Evolutionary conservation across 768 basidiomycete species (phyloP), one percentile per base, ranked within the genome.

Genomic region (Tylopilus sp.): DNA sequence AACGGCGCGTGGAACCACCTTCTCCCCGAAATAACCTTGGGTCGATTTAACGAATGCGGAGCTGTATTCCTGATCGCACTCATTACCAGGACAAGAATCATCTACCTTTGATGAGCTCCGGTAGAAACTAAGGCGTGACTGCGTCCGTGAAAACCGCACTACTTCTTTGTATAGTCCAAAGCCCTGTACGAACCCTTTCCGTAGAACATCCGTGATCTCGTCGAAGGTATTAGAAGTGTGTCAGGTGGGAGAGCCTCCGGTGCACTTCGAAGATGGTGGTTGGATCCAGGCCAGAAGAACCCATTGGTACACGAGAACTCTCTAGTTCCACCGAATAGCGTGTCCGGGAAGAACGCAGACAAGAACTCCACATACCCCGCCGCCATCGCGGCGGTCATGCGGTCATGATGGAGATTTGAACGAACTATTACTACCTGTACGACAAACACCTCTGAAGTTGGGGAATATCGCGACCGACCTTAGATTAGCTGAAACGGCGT

Each of bases 311-410:
- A 33, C 52, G 22, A 49, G 54, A 55, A 49, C 28, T 24, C 25
- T 14, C 33, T 51, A 66, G 41, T 60, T 6, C 50, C 42, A 52
- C 61, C 63, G 61, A 63, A 60, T 22, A 57, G 58, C 46, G 33
- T 38, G 30, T 28, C 63, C 63, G 64, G 29, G 17, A 53, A 55
- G 52, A 52, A 46, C 64, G 63, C 58, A 60, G 12, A 52, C 52
- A 10, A 54, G 62, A 64, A 56, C 47, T 36, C 33, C 29, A 12
- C 24, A 42, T 19, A 49, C 17, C 53, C 64, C 63, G 63, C 54
- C 51, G 64, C 63, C 64, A 52, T 66, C 64, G 63, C 58, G 47
- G 64, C 62, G 58, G 62, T 10, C 33, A 55, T 44, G 64, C 62
- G 58, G 62, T 10, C 33, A 55, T 44, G 46, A 60, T 60, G 55